Evolutionary conservation across 129 eudicot species (phyloP), one percentile per base, ranked within the genome.

Genomic region (Flaveria ramosissima): DNA sequence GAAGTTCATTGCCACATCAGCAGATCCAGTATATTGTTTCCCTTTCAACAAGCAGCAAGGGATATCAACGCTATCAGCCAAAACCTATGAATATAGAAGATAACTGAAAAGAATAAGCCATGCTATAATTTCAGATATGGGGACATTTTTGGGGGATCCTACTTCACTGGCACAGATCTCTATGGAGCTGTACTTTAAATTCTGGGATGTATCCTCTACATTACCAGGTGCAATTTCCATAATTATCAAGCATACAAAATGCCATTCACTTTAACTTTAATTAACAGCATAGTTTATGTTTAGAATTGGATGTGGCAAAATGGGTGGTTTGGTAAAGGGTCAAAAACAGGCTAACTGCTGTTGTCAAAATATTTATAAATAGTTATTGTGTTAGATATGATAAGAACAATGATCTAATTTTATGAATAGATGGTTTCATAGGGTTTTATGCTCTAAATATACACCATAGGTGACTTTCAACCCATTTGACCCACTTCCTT

Each of bases 11-110:
- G 98, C 97, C 80, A 75, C 97, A 45, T 94, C 90, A 75, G 83
- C 87, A n/a, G 93, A 89, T 46, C 97, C 97, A 15, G 93, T 86
- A 61, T 87, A 89, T 78, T 85, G 92, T 45, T 87, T 90, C 59
- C 96, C 99, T 89, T 91, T 94, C 70, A 89, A 93, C 69, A 94
- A 77, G 62, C 93, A 90, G 75, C 99, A 94, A 64, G 99, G 96
- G 70, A 94, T 81, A 68, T 88, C 88, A 61, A 94, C 88, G 82
- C 90, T 87, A 72, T 94, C 99, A 57, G 99, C 97, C 87, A 94
- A 88, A 68, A 94, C 96, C 99, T 93, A 83, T 78, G 82, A 66
- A 71, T 42, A 76, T 36, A 36, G 41, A 30, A 61, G 41, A 61
- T 11, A 32, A 57, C 42, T 52, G 21, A 51, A 19, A 56, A 19